Percentiles rank a stretch among this genome's conserved stretches.
phyloP scores from a whole-genome alignment of 2,329 filamentous ascomycete species.

The Thelonectria blattea region DNA sequence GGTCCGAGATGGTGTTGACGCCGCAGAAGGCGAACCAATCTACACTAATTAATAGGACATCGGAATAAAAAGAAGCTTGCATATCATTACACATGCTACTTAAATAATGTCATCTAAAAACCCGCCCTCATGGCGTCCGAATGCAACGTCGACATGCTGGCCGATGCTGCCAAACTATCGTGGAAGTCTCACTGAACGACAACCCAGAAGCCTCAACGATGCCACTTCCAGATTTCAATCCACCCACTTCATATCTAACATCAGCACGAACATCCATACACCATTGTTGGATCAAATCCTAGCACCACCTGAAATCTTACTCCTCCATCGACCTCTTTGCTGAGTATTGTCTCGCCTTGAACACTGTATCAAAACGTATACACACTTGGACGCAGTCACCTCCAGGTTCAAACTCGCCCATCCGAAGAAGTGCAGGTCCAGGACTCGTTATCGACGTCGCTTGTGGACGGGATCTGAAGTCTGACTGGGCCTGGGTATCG shows the following conservation, averaged over 20 bases:
- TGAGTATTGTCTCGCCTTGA: too few relatives aligned
- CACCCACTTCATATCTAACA: not conserved
- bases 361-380: not conserved
- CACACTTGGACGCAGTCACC: not conserved
- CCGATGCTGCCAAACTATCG: not conserved
- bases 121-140: not conserved
- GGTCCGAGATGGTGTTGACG: conserved; percentile 56
- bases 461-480: not conserved
- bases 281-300: too few relatives aligned
- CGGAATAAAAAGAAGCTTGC: not conserved
- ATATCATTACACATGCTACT: not conserved
- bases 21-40: conserved; percentile 58
- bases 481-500: conserved; percentile 10
- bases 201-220: not conserved
- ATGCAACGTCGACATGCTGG: not conserved
- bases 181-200: not conserved
- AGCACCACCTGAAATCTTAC: too few relatives aligned
- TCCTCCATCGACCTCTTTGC: too few relatives aligned
- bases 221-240: not conserved
- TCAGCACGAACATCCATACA: not conserved
- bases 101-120: conserved; percentile 2
- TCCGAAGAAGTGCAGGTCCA: conserved; percentile 2
- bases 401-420: not conserved
- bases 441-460: conserved; percentile 11
- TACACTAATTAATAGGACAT: conserved; percentile 30